Evolutionary conservation across 345 rosid species (phyloP).

Genomic region (Syzygium oleosum): DNA sequence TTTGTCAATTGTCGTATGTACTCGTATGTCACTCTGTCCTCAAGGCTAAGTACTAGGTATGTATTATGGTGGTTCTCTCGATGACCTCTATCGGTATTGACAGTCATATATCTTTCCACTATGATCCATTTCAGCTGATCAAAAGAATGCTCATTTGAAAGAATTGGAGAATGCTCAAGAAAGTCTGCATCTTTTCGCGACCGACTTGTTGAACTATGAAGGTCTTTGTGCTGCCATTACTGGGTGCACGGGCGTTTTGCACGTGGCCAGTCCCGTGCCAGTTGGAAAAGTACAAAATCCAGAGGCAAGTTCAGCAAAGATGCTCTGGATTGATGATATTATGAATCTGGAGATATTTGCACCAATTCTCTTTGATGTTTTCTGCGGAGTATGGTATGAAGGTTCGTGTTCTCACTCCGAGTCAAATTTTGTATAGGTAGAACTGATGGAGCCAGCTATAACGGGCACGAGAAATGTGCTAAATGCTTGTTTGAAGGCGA

Average conservation of each 20-base stretch:
- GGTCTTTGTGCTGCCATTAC: conserved; percentile 29
- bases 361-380: not conserved
- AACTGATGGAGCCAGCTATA: conserved; percentile 33
- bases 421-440: conserved; percentile 16
- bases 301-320: conserved; percentile 14
- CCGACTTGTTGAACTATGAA: conserved; percentile 30
- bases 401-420: not conserved
- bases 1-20: not conserved
- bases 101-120: not conserved
- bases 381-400: not conserved
- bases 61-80: not conserved
- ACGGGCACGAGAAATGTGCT: conserved; percentile 35
- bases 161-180: conserved; percentile 23
- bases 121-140: conserved; percentile 24
- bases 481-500: conserved; percentile 29
- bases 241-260: conserved; percentile 42
- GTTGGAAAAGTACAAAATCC: conserved; percentile 14
- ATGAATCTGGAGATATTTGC: not conserved
- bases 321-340: not conserved
- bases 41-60: not conserved
- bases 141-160: conserved; percentile 33
- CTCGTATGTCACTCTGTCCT: not conserved
- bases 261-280: conserved; percentile 41
- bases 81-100: not conserved
- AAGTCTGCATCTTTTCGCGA: conserved; percentile 29